These are phyloP conservation scores for Debaryomyces sp. DNA, from an alignment of 1,139 yeast species.

Conservation along the genomic window DNA sequence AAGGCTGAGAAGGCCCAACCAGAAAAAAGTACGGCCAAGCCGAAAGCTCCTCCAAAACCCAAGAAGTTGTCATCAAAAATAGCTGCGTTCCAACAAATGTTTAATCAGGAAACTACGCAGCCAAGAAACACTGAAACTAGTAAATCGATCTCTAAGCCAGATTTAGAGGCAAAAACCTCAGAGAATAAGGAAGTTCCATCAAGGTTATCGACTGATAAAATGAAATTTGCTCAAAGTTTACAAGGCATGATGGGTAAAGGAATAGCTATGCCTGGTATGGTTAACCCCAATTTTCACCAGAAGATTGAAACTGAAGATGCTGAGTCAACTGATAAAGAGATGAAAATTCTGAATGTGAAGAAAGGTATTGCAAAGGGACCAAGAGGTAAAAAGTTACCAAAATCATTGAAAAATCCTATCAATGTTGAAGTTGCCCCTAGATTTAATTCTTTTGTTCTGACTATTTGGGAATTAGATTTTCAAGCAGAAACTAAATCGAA, in stretches of 20 bases:
- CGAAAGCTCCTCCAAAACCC: constrained; percentile 63
- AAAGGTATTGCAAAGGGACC: constrained; percentile 71
- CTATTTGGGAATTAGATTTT: constrained; percentile 39
- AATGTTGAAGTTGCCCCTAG: constrained; percentile 32
- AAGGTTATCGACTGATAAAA: constrained; percentile 35
- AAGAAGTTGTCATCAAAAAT: constrained; percentile 76
- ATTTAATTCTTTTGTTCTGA: constrained; percentile 34
- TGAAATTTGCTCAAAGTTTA: constrained; percentile 56
- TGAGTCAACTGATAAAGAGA: constrained; percentile 37
- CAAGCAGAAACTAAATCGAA: constrained; percentile 11
- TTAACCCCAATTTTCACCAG: constrained; percentile 21
- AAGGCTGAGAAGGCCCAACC: background rate
- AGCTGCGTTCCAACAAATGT: constrained; percentile 78
- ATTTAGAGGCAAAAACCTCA: constrained; percentile 5
- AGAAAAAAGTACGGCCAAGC: background rate
- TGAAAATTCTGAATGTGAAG: constrained; percentile 14
- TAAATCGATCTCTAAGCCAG: constrained; percentile 6
- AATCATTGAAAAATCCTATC: constrained; percentile 50
- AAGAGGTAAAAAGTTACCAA: constrained; percentile 74
- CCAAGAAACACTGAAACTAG: constrained; percentile 6
- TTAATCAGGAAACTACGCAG: constrained; percentile 33
- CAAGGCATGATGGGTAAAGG: constrained; percentile 59
- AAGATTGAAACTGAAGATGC: constrained; percentile 8
- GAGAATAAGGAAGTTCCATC: constrained; percentile 8
- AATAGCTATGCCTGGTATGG: constrained; percentile 69